Evolutionary conservation across 169 alveolate species (phyloP).

Genomic region (Amoebophrya sp.): DNA sequence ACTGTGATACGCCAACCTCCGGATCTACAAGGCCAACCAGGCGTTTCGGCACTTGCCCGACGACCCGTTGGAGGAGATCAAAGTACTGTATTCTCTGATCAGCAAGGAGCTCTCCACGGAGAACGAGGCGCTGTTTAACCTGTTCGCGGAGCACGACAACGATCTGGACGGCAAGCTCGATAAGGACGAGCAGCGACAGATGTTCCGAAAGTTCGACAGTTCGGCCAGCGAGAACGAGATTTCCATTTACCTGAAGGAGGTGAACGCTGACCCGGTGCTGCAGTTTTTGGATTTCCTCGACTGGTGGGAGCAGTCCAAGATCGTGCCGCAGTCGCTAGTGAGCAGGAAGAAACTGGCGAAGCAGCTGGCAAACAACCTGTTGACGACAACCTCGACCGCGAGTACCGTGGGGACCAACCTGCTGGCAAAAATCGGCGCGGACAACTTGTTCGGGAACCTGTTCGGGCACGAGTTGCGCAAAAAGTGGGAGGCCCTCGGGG

Average conservation of each 20-base stretch:
- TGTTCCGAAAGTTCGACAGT: not conserved
- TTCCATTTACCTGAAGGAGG: not conserved
- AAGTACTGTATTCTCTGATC: not conserved
- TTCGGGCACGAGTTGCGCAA: not conserved
- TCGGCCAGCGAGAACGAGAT: not conserved
- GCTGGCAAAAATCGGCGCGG: not conserved
- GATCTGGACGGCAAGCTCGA: not conserved
- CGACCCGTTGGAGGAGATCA: not conserved
- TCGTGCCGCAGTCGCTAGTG: slow-evolving; percentile 23
- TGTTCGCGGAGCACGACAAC: not conserved
- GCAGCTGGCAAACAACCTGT: not conserved
- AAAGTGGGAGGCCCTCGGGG: not conserved
- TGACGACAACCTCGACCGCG: too few species aligned
- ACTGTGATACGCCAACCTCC: not conserved
- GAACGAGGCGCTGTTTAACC: not conserved
- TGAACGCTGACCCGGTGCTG: not conserved
- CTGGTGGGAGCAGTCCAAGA: not conserved
- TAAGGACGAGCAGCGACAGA: not conserved
- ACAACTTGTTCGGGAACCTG: not conserved
- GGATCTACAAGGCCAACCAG: not conserved
- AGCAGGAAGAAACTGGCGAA: not conserved
- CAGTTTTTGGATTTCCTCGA: not conserved
- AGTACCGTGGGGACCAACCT: not conserved
- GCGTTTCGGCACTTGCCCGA: not conserved
- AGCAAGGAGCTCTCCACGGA: not conserved